A percentile compares a stretch with the other conserved stretches of the same genome.
phyloP scores from a whole-genome alignment of 768 basidiomycete species.

The Lactarius quietus region DNA sequence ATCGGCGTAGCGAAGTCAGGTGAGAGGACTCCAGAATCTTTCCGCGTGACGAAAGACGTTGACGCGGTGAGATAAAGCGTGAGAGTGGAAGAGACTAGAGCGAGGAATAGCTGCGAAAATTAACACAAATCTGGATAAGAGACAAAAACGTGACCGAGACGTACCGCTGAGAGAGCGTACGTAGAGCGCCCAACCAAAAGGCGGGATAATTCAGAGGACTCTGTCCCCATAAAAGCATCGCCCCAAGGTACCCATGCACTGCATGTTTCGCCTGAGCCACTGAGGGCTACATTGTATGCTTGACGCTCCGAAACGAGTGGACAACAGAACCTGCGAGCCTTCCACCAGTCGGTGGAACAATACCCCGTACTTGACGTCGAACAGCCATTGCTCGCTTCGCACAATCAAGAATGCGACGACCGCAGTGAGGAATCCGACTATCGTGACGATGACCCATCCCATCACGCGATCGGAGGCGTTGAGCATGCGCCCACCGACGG shows the following conservation, averaged over 20 bases:
- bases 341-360: conserved; percentile 66
- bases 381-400: conserved; percentile 82
- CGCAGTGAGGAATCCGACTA: conserved; percentile 85
- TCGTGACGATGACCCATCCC: conserved; percentile 87
- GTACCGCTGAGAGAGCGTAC: conserved; percentile 76
- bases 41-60: conserved; percentile 81
- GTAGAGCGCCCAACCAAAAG: conserved; percentile 58
- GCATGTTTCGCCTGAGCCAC: conserved; percentile 44
- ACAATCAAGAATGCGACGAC: conserved; percentile 84
- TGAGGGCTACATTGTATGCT: conserved; percentile 1
- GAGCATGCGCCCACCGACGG: conserved; percentile 60
- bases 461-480: conserved; percentile 70
- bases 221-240: conserved; percentile 42
- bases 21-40: conserved; percentile 74
- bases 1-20: conserved; percentile 39
- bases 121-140: not conserved
- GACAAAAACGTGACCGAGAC: conserved; percentile 31
- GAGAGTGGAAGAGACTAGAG: conserved; percentile 67
- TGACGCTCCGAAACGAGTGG: conserved; percentile 33
- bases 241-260: conserved; percentile 76
- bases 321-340: conserved; percentile 82
- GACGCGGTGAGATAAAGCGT: conserved; percentile 88
- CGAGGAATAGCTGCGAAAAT: conserved; percentile 59
- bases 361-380: conserved; percentile 92
- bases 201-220: conserved; percentile 35